phyloP scores from a whole-genome alignment of 345 rosid species.

The Aquilaria malaccensis region DNA sequence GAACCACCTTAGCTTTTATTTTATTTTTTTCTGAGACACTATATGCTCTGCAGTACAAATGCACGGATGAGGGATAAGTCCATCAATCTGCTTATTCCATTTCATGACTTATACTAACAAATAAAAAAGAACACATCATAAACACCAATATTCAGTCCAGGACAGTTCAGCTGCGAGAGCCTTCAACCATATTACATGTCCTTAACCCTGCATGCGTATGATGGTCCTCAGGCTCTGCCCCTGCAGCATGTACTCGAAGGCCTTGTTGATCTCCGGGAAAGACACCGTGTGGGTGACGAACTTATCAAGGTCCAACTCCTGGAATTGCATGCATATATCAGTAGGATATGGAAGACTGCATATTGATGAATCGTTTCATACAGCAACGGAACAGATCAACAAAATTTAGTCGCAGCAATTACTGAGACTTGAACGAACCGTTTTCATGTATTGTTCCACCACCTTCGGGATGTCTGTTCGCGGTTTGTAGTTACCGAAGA shows the following conservation, averaged over 20 bases:
- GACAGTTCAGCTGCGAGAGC: too few species aligned
- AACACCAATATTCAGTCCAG: too few species aligned
- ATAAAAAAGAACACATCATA: too few species aligned
- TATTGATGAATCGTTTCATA: too few species aligned
- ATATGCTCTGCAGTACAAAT: too few species aligned
- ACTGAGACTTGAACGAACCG: slow-evolving; percentile 17
- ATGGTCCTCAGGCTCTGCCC: slow-evolving; percentile 54
- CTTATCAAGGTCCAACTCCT: slow-evolving; percentile 51
- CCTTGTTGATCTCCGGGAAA: slow-evolving; percentile 57
- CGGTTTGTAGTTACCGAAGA: slow-evolving; percentile 66
- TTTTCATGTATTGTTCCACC: slow-evolving; percentile 58
- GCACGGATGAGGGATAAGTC: too few species aligned
- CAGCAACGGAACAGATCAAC: background rate
- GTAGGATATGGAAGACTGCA: too few species aligned
- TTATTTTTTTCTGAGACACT: too few species aligned
- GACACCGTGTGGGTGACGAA: slow-evolving; percentile 54
- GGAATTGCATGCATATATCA: background rate
- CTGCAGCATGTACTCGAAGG: slow-evolving; percentile 45
- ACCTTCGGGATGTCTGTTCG: slow-evolving; percentile 54
- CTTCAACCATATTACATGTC: too few species aligned
- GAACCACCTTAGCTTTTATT: too few species aligned
- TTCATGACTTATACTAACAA: too few species aligned
- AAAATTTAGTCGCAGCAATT: background rate
- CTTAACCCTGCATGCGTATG: slow-evolving; percentile 36
- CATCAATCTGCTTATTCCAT: too few species aligned